Percentiles rank a stretch among this genome's conserved stretches.
These are phyloP conservation scores for Saitozyma sp. DNA, from an alignment of 768 basidiomycete species.

Conservation along the genomic window DNA sequence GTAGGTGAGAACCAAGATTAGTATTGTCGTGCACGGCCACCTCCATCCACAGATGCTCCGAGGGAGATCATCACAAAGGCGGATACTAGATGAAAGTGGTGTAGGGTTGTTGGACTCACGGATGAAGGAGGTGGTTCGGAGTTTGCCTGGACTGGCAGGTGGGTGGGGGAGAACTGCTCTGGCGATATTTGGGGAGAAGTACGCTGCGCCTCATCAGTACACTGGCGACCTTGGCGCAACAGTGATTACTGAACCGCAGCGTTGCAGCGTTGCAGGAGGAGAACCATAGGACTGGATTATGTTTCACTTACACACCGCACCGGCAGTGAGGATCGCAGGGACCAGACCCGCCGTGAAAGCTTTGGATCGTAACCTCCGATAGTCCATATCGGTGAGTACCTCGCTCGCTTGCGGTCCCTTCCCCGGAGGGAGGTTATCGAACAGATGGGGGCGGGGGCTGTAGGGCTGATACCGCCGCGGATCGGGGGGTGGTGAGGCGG, in stretches of 20 bases:
- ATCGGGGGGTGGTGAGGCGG: not conserved
- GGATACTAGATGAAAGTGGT: not conserved
- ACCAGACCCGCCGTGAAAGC: conserved; percentile 13
- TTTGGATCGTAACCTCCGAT: conserved; percentile 7
- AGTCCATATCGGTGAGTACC: conserved; percentile 13
- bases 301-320: conserved; percentile 4
- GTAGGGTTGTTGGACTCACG: not conserved
- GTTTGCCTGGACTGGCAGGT: conserved; percentile 8
- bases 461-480: conserved; percentile 9
- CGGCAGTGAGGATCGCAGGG: conserved; percentile 4
- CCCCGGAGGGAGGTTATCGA: conserved; percentile 5
- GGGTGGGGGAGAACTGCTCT: no score
- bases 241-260: no score
- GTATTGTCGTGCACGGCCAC: not conserved
- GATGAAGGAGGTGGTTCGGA: not conserved
- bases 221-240: no score
- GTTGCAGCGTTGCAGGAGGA: no score
- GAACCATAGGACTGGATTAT: no score
- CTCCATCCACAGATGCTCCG: not conserved
- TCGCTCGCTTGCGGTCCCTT: conserved; percentile 13
- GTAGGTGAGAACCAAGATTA: not conserved
- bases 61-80: not conserved
- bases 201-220: no score
- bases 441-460: conserved; percentile 10
- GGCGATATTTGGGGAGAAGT: no score